These are phyloP conservation scores for Solanum gandarillasii DNA, from an alignment of 257 asterid genomes.

Conservation along the genomic window DNA sequence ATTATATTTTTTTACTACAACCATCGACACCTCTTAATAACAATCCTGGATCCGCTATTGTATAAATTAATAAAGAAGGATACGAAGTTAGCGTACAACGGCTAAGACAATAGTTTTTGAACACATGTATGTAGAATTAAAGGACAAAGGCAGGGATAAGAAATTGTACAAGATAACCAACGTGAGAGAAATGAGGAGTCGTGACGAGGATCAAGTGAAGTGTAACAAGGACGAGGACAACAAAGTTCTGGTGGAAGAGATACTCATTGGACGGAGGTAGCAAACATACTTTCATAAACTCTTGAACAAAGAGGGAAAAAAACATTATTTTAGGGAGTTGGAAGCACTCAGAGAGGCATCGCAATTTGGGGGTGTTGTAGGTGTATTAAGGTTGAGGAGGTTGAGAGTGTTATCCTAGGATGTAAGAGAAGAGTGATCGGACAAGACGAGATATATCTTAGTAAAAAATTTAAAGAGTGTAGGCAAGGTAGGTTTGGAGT, in stretches of 20 bases:
- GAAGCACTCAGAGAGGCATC: not conserved
- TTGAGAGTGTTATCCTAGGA: too few species aligned
- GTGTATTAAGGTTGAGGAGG: too few species aligned
- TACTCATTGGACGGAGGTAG: not conserved
- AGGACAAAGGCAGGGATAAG: not conserved
- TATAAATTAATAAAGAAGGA: not conserved
- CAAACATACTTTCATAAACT: not conserved
- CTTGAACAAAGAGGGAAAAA: not conserved
- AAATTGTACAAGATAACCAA: not conserved
- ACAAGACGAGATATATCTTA: too few species aligned
- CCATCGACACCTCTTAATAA: too few species aligned
- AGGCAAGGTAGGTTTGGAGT: too few species aligned
- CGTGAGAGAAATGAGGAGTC: not conserved
- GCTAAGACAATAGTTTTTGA: not conserved
- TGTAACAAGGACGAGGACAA: too few species aligned
- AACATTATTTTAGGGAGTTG: too few species aligned
- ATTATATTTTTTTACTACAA: too few species aligned
- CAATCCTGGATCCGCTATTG: too few species aligned
- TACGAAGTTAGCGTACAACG: not conserved
- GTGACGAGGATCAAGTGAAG: not conserved
- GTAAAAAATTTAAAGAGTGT: too few species aligned
- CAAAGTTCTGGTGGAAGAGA: not conserved
- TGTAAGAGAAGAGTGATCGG: too few species aligned
- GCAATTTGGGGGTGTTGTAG: not conserved
- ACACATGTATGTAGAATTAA: not conserved